Base-by-base conservation (phyloP, 2,329 filamentous ascomycete genomes). In the Penicillium oxalicum region DNA sequence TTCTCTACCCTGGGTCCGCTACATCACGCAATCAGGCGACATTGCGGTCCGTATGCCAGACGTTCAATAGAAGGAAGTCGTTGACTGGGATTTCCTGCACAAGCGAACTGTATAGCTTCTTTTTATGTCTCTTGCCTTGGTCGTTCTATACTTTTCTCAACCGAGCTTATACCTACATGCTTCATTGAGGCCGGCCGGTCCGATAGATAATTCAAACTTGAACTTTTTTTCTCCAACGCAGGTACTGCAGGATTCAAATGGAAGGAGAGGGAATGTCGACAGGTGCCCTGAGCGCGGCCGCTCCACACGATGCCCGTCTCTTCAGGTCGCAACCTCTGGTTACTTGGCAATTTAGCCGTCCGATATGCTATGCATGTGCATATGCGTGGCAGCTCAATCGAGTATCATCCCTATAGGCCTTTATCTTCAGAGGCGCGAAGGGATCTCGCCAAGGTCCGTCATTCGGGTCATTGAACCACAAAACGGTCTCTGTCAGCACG, bases 21-120 rank as follows among this genome's bases (percentile, higher is more conserved):
- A 98, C 73, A 98, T 98, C 65, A 98, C 91, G 56, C 93, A 97
- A 71, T 95, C 90, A 11, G 91, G 91, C 57, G 91, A 97, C 68
- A 97, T 97, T 67, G 90, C 91, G 26, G 91, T 97, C 52, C 81
- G 91, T 61, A 78, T 97, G 70, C 91, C 91, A n/a, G 91, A 97
- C 69, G 87, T 86, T 54, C 85, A 87, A 72, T 89, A 76, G 11
- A 79, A 28, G 43, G 26, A 39, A 32, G 62, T 47, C 56, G 58
- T 45, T 49, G 50, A 42, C 39, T 41, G 25, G 47, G 29, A 5
- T 32, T 33, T 40, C 25, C 40, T 46, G 49, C 44, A 47, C 53
- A 45, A 54, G 44, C 54, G 49, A 52, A 51, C 50, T 60, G 58
- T 59, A 60, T 53, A 60, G 58, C 55, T 54, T 24, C 51, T 36